Conservation (phyloP, 257 asterid species). For the Solanum tarijense region DNA sequence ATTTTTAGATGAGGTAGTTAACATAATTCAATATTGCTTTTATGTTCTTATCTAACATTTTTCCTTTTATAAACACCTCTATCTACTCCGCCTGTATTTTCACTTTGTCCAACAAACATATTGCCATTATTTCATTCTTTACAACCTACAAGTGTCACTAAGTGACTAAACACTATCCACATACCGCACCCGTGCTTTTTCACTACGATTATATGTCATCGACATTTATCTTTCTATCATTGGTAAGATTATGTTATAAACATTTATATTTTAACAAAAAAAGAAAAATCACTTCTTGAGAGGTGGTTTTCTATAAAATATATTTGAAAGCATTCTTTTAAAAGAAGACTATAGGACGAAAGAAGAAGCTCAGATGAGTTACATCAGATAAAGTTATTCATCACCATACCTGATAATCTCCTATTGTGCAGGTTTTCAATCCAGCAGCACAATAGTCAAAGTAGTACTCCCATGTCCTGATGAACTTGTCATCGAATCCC, state of each 20-base stretch:
- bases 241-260: background rate
- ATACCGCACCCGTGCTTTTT: background rate
- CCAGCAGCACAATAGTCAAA: background rate
- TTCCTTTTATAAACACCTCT: background rate
- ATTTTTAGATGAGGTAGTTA: background rate
- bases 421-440: background rate
- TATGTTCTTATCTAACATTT: background rate
- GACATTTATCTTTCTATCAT: background rate
- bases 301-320: background rate
- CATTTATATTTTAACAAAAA: background rate
- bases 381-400: background rate
- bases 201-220: background rate
- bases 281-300: background rate
- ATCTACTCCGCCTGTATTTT: background rate
- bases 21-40: background rate
- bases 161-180: background rate
- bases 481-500: background rate
- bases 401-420: background rate
- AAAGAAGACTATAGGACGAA: background rate
- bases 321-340: background rate
- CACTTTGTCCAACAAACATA: background rate
- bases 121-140: background rate
- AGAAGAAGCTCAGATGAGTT: background rate
- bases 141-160: background rate
- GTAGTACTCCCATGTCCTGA: background rate